These are phyloP conservation scores for Coemansia brasiliensis DNA, from an alignment of 192 early-diverging fungal species.

Conservation along the genomic window DNA sequence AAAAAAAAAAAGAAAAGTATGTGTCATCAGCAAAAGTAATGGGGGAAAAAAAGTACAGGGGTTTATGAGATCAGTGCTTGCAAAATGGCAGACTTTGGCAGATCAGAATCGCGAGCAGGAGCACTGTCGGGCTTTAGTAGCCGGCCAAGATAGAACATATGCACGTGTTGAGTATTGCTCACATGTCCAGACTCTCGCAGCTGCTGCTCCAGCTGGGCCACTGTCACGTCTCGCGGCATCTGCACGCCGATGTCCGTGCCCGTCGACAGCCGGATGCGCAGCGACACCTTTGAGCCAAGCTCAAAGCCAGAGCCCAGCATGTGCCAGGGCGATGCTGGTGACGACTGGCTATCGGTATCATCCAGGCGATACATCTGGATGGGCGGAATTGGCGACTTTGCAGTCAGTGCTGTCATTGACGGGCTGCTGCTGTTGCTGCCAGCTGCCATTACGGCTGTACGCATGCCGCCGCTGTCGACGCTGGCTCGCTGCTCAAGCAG, in stretches of 20 bases:
- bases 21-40: background rate
- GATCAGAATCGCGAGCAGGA: conserved; percentile 24
- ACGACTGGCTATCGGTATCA: background rate
- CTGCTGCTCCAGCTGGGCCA: conserved; percentile 32
- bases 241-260: conserved; percentile 17
- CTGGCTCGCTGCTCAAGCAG: conserved; percentile 3
- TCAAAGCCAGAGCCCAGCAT: background rate
- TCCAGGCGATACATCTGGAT: background rate
- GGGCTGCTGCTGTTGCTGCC: conserved; percentile 3
- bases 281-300: background rate
- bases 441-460: background rate
- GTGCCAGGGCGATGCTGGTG: background rate
- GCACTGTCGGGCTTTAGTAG: conserved; percentile 29
- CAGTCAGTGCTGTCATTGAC: background rate
- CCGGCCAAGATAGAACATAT: conserved; percentile 57
- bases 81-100: conserved; percentile 16
- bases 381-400: background rate
- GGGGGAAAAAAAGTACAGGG: background rate
- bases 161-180: conserved; percentile 14
- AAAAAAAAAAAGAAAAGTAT: background rate
- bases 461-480: conserved; percentile 16
- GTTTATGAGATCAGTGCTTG: conserved; percentile 20
- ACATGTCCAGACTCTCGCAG: conserved; percentile 19
- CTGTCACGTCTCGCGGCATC: conserved; percentile 20
- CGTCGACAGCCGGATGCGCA: conserved; percentile 20